These are phyloP conservation scores for Collybiopsis luxurians DNA, from an alignment of 768 basidiomycete genomes.

Conservation along the genomic window DNA sequence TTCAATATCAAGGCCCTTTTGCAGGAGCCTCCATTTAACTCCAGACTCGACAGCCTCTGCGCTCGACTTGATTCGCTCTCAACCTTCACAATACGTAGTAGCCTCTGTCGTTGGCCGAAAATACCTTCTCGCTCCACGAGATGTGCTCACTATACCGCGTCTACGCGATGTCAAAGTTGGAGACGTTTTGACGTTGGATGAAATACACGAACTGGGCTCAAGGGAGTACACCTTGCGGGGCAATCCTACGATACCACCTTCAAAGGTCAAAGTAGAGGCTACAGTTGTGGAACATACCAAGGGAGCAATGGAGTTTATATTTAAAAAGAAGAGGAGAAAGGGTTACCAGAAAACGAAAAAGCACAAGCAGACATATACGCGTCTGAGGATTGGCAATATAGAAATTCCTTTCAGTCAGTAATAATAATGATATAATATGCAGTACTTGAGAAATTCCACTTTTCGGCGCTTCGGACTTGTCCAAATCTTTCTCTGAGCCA, in stretches of 20 bases:
- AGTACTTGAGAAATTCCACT: not conserved
- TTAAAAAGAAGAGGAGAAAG: constrained; percentile 99
- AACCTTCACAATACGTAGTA: constrained; percentile 90
- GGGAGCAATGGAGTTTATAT: constrained; percentile 83
- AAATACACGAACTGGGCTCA: constrained; percentile 93
- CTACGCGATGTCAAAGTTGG: constrained; percentile 86
- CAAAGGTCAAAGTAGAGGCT: constrained; percentile 71
- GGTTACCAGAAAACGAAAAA: constrained; percentile 93
- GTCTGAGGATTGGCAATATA: constrained; percentile 88
- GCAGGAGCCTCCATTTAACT: constrained; percentile 20
- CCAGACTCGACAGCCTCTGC: constrained; percentile 55
- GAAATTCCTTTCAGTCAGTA: constrained; percentile 28
- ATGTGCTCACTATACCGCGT: constrained; percentile 91
- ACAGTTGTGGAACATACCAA: constrained; percentile 99
- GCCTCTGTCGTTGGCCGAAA: constrained; percentile 84
- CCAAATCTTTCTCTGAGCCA: not conserved
- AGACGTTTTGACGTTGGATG: constrained; percentile 75
- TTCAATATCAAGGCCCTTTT: constrained; percentile 5
- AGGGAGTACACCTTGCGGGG: constrained; percentile 91
- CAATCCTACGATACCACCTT: constrained; percentile 63
- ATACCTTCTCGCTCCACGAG: constrained; percentile 87
- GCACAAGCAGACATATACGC: constrained; percentile 95
- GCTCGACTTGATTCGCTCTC: constrained; percentile 80
- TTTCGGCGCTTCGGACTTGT: not conserved
- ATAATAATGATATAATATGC: not conserved